Percentiles rank a stretch among this genome's conserved stretches.
phyloP scores from a whole-genome alignment of 2,329 filamentous ascomycete species.

The Orbilia brochopaga region DNA sequence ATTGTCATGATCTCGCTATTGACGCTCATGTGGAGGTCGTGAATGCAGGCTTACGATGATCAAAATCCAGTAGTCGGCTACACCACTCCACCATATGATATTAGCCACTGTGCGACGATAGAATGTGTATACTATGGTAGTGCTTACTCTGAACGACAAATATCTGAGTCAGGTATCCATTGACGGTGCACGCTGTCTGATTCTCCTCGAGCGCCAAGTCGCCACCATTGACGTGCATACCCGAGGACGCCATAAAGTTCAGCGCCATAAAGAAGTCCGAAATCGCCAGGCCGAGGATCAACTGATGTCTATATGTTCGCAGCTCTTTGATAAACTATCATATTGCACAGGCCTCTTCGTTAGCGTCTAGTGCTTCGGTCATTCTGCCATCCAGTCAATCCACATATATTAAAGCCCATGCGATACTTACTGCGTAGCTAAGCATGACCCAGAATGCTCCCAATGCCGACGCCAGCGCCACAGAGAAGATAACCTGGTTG shows the following conservation, averaged over 20 bases:
- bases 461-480: conserved; percentile 57
- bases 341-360: not conserved
- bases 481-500: conserved; percentile 56
- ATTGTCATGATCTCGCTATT: too few species aligned
- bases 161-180: conserved; percentile 60
- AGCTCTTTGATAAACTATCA: conserved; percentile 58
- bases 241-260: conserved; percentile 59
- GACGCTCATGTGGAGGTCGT: not conserved
- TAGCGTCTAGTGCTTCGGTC: not conserved
- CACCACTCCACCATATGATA: not conserved
- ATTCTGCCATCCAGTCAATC: not conserved
- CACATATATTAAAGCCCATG: too few species aligned
- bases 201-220: conserved; percentile 55
- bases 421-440: conserved; percentile 57
- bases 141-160: conserved; percentile 60
- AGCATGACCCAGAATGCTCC: conserved; percentile 59
- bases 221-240: conserved; percentile 57
- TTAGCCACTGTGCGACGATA: not conserved
- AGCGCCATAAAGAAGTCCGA: conserved; percentile 59
- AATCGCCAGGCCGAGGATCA: conserved; percentile 60
- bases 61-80: conserved; percentile 61
- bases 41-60: conserved; percentile 55
- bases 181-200: conserved; percentile 58
- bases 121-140: not conserved
- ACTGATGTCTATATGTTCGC: conserved; percentile 59